Base-by-base conservation (phyloP, 257 asterid species). In the Primulina huaijiensis region DNA sequence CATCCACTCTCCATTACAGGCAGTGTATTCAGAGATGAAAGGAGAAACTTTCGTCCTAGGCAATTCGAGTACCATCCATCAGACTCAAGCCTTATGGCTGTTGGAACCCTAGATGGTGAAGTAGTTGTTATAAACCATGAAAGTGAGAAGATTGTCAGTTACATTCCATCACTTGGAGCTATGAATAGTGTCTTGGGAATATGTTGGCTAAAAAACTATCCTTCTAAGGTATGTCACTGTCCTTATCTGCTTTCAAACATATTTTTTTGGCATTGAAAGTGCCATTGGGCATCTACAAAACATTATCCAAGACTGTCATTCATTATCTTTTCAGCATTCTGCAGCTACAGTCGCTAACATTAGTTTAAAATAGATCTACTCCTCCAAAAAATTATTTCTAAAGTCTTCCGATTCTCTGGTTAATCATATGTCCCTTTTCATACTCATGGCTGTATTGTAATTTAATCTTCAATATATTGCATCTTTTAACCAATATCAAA, bases 31-130 rank as follows among this genome's bases (percentile, higher is more conserved):
- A 79, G 95, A 72, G 92, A 86, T 79, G 95, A 86, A 72, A 80
- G 83, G 72, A 85, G 90, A 78, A 83, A 81, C 55, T 84, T 83
- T 69, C 98, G 95, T 67, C 96, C 98, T 38, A 84, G 98, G 72
- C 98, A 92, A 71, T 88, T 92, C 58, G 98, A 92, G 89, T 92
- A 92, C 83, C 96, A 89, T 83, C 98, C 98, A 65, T 82, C 96
- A 53, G 96, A 89, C 82, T 77, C 98, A 2, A 86, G 96, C 84
- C 93, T 89, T 77, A 92, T 92, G 98, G 98, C 80, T 77, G 86
- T 92, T 60, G 98, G 98, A 74, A 92, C 98, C 31, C 75, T 92
- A 75, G 98, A 92, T 75, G 96, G 98, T 50, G 98, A 92, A 83
- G 95, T 92, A 46, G 86, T 92, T 17, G 88, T 87, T 52, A 76